Conservation (phyloP, 148 eudicot species). For the Cornus controversa region DNA sequence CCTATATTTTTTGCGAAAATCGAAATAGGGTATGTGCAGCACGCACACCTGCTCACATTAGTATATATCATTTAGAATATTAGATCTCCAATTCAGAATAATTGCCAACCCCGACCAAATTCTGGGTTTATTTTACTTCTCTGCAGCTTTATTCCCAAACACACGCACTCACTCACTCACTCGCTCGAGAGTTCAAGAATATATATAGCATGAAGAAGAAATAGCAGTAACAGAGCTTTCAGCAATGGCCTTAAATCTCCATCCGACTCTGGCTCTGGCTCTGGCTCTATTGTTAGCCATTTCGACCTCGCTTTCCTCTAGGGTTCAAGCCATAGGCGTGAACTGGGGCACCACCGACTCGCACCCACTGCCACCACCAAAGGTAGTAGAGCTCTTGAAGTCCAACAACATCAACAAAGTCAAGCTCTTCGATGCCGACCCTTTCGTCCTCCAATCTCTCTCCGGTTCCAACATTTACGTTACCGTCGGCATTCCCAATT, state of each 20-base stretch:
- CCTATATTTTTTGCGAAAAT: too few relatives aligned
- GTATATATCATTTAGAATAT: too few relatives aligned
- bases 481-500: conserved; percentile 79
- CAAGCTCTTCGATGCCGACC: conserved; percentile 61
- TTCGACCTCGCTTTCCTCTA: neutral
- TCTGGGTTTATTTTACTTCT: too few relatives aligned
- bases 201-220: neutral
- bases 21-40: too few relatives aligned
- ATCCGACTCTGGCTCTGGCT: neutral
- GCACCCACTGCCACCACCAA: conserved; percentile 71
- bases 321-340: conserved; percentile 47
- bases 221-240: neutral
- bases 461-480: conserved; percentile 55
- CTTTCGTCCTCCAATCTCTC: conserved; percentile 55
- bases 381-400: conserved; percentile 65
- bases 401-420: conserved; percentile 60
- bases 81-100: neutral
- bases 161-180: neutral
- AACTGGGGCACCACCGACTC: conserved; percentile 86
- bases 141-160: conserved; percentile 7
- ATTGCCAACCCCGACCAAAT: neutral
- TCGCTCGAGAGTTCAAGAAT: neutral
- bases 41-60: too few relatives aligned
- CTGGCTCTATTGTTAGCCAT: neutral
- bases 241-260: conserved; percentile 24